Percentiles rank a stretch among this genome's conserved stretches.
Evolutionary conservation across 2,329 filamentous ascomycete genomes (phyloP).

Genomic region (Aspergillus sp.): DNA sequence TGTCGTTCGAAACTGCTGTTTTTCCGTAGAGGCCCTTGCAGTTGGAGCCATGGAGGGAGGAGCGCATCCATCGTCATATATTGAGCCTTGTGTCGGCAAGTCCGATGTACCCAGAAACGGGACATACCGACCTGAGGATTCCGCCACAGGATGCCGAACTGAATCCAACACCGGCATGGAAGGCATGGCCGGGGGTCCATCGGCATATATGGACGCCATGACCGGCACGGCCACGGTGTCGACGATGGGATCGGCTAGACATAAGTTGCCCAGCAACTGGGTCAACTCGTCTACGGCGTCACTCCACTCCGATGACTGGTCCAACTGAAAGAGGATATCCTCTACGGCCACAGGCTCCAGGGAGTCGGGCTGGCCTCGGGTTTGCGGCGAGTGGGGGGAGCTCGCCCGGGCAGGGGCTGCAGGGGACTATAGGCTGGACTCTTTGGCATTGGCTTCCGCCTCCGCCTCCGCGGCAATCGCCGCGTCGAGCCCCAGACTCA

Average conservation of each 20-base stretch:
- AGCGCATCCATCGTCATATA: not conserved
- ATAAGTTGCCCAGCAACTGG: not conserved
- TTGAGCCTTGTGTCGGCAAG: not conserved
- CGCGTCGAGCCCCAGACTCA: not conserved
- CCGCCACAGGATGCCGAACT: not conserved
- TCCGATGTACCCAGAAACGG: not conserved
- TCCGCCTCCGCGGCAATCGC: slow-evolving; percentile 1
- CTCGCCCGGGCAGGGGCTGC: not conserved
- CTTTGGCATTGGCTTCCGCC: not conserved
- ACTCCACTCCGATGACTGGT: not conserved
- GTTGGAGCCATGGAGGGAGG: not conserved
- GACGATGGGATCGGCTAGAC: not conserved
- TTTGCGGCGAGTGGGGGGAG: not conserved
- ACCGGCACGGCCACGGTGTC: not conserved
- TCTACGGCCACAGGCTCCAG: not conserved
- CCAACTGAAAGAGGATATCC: not conserved
- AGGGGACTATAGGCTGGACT: not conserved
- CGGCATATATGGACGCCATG: not conserved
- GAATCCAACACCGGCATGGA: not conserved
- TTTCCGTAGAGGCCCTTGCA: not conserved
- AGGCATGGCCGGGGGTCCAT: not conserved
- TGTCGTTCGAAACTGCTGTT: not conserved
- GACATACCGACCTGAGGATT: not conserved
- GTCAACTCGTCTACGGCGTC: slow-evolving; percentile 1
- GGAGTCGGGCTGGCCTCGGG: not conserved